Base-by-base conservation (phyloP, 306 rosid genomes). In the Cicer chorassanicum region DNA sequence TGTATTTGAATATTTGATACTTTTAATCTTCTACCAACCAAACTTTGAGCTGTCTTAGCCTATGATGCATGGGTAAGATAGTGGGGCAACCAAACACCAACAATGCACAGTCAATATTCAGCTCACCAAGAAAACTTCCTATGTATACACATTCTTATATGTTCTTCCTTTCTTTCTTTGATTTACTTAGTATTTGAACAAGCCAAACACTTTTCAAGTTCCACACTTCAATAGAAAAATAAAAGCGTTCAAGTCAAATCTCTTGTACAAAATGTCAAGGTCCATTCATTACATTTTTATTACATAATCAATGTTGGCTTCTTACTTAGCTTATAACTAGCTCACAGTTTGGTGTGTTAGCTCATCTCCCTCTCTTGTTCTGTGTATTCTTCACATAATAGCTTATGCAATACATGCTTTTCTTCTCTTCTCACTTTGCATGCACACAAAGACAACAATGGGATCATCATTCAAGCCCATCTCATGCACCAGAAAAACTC, bases 261-360 rank as follows among this genome's bases (percentile, higher is more conserved):
- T 56, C 54, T 64, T 66, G 54, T 55, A 15, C 68, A 75, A 70
- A 72, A 43, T 12, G 69, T 60, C 74, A 66, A 50, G 41, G 45
- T 24, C 49, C 81, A 65, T 82, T 74, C 74, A 61, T 61, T 70
- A 10, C 76, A 64, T 71, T 77, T 57, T 21, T 71, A 79, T 57
- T 21, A 24, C 64, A 11, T 57, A 53, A 48, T 78, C 70, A 70
- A 44, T 40, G 78, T 41, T 84, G 78, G 66, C 79, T 80, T 84
- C 78, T 77, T 66, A 15, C 34, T 74, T 66, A 15, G 63, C 69
- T 68, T 73, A 65, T 65, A 80, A 78, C 76, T 62, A 54, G 77
- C 76, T 60, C 63, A 45, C 2, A 85, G 81, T 85, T 91, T 88
- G 97, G 92, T 93, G 82, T 51, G 97, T 91, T 93, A 87, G 98